Percentiles rank a stretch among this genome's conserved stretches.
These are phyloP conservation scores for Lobosporangium transversale DNA, from an alignment of 192 early-diverging fungal genomes.

Conservation along the genomic window DNA sequence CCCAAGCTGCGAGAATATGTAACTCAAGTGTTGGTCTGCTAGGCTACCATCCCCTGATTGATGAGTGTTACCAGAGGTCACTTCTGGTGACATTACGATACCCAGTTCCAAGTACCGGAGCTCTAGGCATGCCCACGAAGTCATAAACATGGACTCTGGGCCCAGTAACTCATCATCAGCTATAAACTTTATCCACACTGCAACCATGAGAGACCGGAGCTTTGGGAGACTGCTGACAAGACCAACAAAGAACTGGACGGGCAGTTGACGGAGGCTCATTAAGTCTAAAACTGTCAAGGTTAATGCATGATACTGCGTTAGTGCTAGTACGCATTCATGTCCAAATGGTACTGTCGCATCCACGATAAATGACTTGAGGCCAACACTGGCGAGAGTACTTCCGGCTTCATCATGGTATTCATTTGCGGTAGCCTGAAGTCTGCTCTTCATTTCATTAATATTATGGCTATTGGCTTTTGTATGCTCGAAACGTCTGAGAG, in stretches of 20 bases:
- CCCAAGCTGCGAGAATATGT: slow-evolving; percentile 8
- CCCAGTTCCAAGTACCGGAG: not conserved
- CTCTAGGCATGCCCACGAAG: not conserved
- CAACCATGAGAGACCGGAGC: not conserved
- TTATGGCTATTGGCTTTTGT: not conserved
- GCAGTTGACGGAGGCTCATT: not conserved
- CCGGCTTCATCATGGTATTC: too few species aligned
- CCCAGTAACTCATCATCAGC: not conserved
- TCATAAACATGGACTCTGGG: not conserved
- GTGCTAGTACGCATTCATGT: not conserved
- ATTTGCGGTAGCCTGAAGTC: too few species aligned
- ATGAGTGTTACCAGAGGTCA: not conserved
- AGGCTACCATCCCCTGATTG: not conserved
- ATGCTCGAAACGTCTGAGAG: not conserved
- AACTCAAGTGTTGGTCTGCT: not conserved
- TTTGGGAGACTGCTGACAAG: not conserved
- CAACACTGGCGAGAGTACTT: too few species aligned
- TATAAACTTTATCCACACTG: not conserved
- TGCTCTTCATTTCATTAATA: not conserved
- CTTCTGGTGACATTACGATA: too few species aligned
- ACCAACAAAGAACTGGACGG: not conserved
- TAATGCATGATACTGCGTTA: not conserved
- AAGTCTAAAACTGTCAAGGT: not conserved
- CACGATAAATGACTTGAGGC: not conserved
- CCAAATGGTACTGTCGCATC: not conserved